Evolutionary conservation across 2,329 filamentous ascomycete genomes (phyloP).

Genomic region (Curvularia sp.): DNA sequence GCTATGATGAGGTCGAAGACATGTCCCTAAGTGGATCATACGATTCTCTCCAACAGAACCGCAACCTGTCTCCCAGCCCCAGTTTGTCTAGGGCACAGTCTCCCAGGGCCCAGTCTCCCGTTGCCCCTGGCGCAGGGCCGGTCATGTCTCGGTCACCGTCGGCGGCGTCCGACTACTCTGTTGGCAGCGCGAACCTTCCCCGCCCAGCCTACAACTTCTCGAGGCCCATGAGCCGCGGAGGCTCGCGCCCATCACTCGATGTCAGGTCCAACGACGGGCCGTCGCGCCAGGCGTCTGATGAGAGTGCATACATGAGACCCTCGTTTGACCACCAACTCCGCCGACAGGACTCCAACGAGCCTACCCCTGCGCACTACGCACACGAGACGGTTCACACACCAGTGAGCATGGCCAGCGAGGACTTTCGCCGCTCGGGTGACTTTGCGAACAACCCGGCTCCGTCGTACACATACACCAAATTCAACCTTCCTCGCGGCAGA

Average conservation of each 20-base stretch:
- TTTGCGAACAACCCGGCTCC: conserved; percentile 64
- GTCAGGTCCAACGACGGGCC: conserved; percentile 45
- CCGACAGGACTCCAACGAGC: conserved; percentile 52
- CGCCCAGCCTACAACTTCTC: conserved; percentile 93
- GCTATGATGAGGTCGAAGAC: conserved; percentile 74
- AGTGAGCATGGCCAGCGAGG: conserved; percentile 74
- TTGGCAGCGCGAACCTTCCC: conserved; percentile 63
- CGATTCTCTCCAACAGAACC: conserved; percentile 68
- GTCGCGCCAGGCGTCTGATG: conserved; percentile 47
- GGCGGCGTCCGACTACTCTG: conserved; percentile 79
- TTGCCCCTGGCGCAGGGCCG: conserved; percentile 67
- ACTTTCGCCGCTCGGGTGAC: conserved; percentile 63
- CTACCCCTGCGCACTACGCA: conserved; percentile 64
- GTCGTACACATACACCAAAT: conserved; percentile 88
- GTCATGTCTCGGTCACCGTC: conserved; percentile 77
- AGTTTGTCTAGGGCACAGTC: conserved; percentile 52
- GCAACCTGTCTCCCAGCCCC: conserved; percentile 79
- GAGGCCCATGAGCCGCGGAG: conserved; percentile 79
- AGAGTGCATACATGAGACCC: conserved; percentile 46
- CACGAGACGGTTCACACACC: conserved; percentile 74
- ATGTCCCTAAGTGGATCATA: conserved; percentile 63
- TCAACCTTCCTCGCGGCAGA: conserved; percentile 82
- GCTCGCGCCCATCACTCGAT: conserved; percentile 59
- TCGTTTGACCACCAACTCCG: conserved; percentile 49
- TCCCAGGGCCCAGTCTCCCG: conserved; percentile 64